Conservation (phyloP, 257 asterid genomes). For the Ocimum tenuiflorum region DNA sequence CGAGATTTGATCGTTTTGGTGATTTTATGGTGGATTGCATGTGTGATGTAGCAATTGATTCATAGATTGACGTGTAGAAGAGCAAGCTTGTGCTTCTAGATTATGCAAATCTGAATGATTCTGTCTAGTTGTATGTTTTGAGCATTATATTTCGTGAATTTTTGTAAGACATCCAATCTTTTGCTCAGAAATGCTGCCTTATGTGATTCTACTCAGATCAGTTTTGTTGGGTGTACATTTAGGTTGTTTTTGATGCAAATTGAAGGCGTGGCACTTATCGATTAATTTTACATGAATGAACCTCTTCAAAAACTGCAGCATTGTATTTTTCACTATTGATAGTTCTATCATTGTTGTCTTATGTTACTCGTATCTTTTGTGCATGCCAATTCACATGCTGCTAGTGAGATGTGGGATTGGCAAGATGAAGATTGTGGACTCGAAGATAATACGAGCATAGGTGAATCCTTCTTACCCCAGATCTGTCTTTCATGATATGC, state of each 20-base stretch:
- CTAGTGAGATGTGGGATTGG: conserved; percentile 68
- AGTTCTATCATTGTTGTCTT: neutral
- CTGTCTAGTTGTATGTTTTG: neutral
- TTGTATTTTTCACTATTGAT: neutral
- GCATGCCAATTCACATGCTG: conserved; percentile 3
- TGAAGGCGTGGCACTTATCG: neutral
- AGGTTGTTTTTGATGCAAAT: conserved; percentile 2
- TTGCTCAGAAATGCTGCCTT: conserved; percentile 9
- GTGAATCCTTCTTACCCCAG: conserved; percentile 27
- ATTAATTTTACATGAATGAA: neutral
- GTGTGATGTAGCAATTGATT: conserved; percentile 13
- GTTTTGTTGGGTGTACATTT: neutral
- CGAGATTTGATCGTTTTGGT: neutral
- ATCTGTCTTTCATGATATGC: neutral
- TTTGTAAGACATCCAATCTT: neutral
- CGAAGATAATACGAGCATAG: conserved; percentile 45
- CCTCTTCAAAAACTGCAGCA: neutral
- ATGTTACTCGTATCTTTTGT: neutral
- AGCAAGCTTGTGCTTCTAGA: neutral
- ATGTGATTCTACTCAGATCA: neutral
- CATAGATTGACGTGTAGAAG: conserved; percentile 5
- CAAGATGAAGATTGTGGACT: conserved; percentile 40
- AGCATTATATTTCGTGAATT: neutral
- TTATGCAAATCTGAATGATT: neutral
- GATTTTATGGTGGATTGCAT: neutral